Conservation (phyloP, 352 stramenopile genomes). For the Phytophthora hybrid region DNA sequence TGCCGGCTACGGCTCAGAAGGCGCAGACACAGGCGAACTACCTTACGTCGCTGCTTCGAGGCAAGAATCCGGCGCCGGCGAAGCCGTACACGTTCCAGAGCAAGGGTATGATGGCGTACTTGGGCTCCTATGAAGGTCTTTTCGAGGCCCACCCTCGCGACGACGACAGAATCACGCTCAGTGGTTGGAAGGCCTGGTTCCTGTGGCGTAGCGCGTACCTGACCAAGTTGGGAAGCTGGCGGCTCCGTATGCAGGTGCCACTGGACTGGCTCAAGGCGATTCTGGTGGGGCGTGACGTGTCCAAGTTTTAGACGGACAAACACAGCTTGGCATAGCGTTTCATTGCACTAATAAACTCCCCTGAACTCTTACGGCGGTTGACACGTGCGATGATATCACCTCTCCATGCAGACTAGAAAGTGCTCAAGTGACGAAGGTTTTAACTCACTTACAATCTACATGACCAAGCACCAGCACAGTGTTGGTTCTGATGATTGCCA, state of each 20-base stretch:
- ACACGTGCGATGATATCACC: conserved; percentile 5
- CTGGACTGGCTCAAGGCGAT: conserved; percentile 98
- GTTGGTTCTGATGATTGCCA: background rate
- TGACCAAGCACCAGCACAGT: conserved; percentile 10
- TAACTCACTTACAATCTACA: background rate
- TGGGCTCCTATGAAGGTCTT: conserved; percentile 95
- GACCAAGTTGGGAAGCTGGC: conserved; percentile 95
- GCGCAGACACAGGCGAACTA: conserved; percentile 84
- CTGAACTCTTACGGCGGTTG: conserved; percentile 22
- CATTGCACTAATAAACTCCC: conserved; percentile 9
- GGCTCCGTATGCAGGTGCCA: conserved; percentile 95
- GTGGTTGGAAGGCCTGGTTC: conserved; percentile 91
- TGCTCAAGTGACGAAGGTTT: background rate
- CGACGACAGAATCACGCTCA: conserved; percentile 69
- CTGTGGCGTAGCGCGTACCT: conserved; percentile 96
- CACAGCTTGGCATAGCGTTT: conserved; percentile 1
- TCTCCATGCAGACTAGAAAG: background rate
- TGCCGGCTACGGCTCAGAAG: conserved; percentile 95
- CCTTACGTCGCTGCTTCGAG: conserved; percentile 62
- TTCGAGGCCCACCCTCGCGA: conserved; percentile 71
- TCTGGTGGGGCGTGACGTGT: conserved; percentile 97
- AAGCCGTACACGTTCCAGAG: conserved; percentile 78
- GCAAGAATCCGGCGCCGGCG: conserved; percentile 55
- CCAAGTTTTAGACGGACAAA: conserved; percentile 77
- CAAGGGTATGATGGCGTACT: conserved; percentile 95